A percentile compares a stretch with the other conserved stretches of the same genome.
phyloP scores from a whole-genome alignment of 2,329 filamentous ascomycete genomes.

The Cryoendolithus antarcticus region DNA sequence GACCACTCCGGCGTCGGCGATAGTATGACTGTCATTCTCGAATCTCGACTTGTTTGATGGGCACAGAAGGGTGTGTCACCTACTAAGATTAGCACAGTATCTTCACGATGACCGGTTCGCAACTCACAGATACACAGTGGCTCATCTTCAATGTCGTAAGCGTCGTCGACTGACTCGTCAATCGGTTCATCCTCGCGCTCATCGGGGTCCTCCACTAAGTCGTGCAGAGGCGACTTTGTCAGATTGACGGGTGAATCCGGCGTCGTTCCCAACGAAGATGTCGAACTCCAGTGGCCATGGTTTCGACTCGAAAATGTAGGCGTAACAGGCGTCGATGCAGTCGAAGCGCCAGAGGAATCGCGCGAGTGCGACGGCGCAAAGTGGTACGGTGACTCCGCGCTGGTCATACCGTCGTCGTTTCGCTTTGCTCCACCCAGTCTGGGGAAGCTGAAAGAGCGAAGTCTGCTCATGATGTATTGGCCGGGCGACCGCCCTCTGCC shows the following conservation, averaged over 20 bases:
- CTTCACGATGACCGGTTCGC: constrained; percentile 8
- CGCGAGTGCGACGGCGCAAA: constrained; percentile 20
- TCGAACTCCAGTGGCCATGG: constrained; percentile 59
- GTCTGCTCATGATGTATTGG: constrained; percentile 28
- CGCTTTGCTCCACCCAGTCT: constrained; percentile 11
- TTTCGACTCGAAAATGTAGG: constrained; percentile 55
- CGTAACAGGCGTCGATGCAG: constrained; percentile 56
- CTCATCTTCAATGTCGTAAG: constrained; percentile 26
- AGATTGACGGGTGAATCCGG: constrained; percentile 44
- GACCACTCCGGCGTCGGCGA: constrained; percentile 16
- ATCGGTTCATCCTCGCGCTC: constrained; percentile 53
- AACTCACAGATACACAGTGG: constrained; percentile 64
- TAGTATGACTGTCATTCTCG: not conserved
- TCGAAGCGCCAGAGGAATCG: constrained; percentile 37
- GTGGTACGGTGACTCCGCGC: constrained; percentile 13
- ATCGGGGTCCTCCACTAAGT: constrained; percentile 72
- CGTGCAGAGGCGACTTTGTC: constrained; percentile 58
- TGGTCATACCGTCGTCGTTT: constrained; percentile 11
- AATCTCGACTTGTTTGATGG: constrained; percentile 26
- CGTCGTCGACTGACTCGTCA: constrained; percentile 12
- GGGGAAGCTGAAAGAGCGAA: constrained; percentile 38
- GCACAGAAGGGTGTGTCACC: constrained; percentile 49
- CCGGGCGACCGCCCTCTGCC: constrained; percentile 2
- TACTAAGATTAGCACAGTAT: constrained; percentile 21
- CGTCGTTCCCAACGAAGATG: constrained; percentile 61